Base-by-base conservation (phyloP, 2,329 filamentous ascomycete species). In the Bretziella fagacearum region DNA sequence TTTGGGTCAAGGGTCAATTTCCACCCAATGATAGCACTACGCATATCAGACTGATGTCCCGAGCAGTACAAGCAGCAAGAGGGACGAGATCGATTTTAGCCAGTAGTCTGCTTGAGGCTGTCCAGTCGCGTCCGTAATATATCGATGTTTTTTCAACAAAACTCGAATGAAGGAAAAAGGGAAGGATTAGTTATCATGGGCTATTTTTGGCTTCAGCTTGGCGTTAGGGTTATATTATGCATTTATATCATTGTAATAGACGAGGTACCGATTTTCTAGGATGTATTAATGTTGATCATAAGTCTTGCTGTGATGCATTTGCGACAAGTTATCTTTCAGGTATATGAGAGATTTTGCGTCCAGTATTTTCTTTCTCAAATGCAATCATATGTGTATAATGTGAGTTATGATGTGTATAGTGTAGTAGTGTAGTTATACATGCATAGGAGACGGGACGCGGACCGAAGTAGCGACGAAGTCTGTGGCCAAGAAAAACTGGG, bases 1-100 rank as follows among this genome's bases (percentile, higher is more conserved):
- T 96, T 15, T 98, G 91, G 91, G 74, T 93, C 57, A 95, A 87
- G 64, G 89, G 91, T 4, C 64, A 68, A 50, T 52, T 74, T 6
- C 64, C 70, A 2, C 60, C 65, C 3, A 63, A 65, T 18, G 51
- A 62, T 37, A 47, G 56, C 29, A 53, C 53, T 13, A 52, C 59
- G 8, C 59, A 65, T 39, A 56, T 56, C 22, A 55, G 53, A 15
- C 57, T 67, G 23, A 56, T 66, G n/a, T 57, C 61, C 11, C 55
- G 56, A n/a, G 65, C 65, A 13, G 57, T 67, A 10, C 61, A 64
- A 48, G 63, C 64, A 2, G 64, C 65, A 46, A 63, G 60, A 50
- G 64, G 62, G 26, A 58, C 56, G 29, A 57, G 56, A 26, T 54
- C 57, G 36, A 56, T 60, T 10, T 56, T 64, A 8, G 52, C 54